Evolutionary conservation across 768 basidiomycete genomes (phyloP).

Genomic region (Lactifluus echinatus): DNA sequence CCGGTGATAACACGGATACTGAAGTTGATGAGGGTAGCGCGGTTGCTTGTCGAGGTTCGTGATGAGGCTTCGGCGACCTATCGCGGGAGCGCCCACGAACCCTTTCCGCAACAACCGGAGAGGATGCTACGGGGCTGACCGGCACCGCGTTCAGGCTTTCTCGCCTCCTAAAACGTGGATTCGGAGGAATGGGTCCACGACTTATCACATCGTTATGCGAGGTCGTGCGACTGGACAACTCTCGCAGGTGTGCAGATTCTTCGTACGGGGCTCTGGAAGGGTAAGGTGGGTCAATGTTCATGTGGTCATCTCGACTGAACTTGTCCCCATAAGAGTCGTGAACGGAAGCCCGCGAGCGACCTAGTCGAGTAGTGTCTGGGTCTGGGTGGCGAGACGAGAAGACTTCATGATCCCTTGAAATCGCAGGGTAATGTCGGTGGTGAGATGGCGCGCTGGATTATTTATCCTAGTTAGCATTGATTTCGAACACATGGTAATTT

Average conservation of each 20-base stretch:
- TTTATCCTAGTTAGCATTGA: not conserved
- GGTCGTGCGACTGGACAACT: not conserved
- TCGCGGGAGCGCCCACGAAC: not conserved
- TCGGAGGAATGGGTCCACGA: not conserved
- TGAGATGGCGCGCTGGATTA: conserved; percentile 6
- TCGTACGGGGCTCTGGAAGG: conserved; percentile 8
- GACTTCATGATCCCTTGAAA: conserved; percentile 1
- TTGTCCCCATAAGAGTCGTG: conserved; percentile 4
- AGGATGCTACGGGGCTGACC: not conserved
- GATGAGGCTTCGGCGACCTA: not conserved
- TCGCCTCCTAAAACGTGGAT: not conserved
- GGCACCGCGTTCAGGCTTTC: not conserved
- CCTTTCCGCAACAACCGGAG: not conserved
- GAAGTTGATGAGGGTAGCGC: not conserved
- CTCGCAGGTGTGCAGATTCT: conserved; percentile 3
- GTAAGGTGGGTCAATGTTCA: conserved; percentile 15
- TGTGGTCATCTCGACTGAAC: conserved; percentile 14
- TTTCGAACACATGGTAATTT: not conserved
- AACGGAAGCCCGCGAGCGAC: not conserved
- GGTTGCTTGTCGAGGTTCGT: conserved; percentile 1
- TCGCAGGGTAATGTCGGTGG: conserved; percentile 8
- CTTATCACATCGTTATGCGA: not conserved
- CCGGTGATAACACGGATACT: not conserved
- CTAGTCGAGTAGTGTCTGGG: not conserved
- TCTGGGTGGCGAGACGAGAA: conserved; percentile 3